These are phyloP conservation scores for Cyclotella cryptica DNA, from an alignment of 108 stramenopile species.

Conservation along the genomic window DNA sequence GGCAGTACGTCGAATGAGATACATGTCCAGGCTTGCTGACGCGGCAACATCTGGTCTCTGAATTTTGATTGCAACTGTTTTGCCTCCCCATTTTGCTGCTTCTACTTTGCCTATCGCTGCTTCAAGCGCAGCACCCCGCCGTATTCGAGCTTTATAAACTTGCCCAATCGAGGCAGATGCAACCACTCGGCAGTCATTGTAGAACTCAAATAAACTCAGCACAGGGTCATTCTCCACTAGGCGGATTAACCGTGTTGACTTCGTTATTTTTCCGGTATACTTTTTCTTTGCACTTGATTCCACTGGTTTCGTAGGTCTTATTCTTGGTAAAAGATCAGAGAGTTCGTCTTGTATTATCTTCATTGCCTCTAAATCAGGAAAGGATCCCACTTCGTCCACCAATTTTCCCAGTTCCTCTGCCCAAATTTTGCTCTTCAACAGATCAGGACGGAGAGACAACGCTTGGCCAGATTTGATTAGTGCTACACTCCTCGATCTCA, in stretches of 20 bases:
- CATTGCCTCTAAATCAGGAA: conserved; percentile 83
- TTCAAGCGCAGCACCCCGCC: conserved; percentile 47
- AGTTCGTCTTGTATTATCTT: conserved; percentile 76
- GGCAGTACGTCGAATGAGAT: conserved; percentile 77
- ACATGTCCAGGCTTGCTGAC: conserved; percentile 92
- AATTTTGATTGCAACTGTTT: conserved; percentile 87
- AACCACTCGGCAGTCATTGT: conserved; percentile 63
- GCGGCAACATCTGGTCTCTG: conserved; percentile 89
- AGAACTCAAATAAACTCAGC: conserved; percentile 80
- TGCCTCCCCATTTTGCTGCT: conserved; percentile 80
- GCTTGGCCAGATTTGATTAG: conserved; percentile 89
- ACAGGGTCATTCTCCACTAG: conserved; percentile 73
- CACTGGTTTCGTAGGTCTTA: conserved; percentile 43
- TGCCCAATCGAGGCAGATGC: conserved; percentile 70
- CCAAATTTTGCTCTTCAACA: conserved; percentile 78
- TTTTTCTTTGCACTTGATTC: conserved; percentile 19
- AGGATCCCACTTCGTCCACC: conserved; percentile 86
- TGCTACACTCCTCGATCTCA: conserved; percentile 74
- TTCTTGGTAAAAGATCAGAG: conserved; percentile 58
- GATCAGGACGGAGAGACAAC: conserved; percentile 81
- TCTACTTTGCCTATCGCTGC: conserved; percentile 64
- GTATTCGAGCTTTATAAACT: conserved; percentile 67
- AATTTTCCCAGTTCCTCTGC: conserved; percentile 86
- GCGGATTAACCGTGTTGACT: conserved; percentile 50
- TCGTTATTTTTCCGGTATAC: conserved; percentile 19